Base-by-base conservation (phyloP, 2,329 filamentous ascomycete genomes). In the Aureobasidium namibiae region DNA sequence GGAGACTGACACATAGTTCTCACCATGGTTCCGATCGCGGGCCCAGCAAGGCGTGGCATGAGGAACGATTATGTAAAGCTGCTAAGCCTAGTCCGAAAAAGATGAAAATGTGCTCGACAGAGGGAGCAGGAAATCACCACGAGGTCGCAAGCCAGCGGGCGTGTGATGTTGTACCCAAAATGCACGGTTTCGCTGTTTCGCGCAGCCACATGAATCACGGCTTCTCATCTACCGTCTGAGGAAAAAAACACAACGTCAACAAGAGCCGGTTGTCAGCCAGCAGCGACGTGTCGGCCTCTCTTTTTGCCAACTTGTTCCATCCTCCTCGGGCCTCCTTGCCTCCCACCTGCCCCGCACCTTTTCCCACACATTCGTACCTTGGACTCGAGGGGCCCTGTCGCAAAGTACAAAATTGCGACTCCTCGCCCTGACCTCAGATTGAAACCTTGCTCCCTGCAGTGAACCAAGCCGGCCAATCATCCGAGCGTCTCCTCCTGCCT, bases 41-140 rank as follows among this genome's bases (percentile, higher is more conserved):
- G 29, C 16, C 29, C 24, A n/a, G 26, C 52, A 56, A 24, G 18
- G 21, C 10, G 14, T 42, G 26, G 11, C 34, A 33, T 54, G 24
- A 54, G 38, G 36, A 36, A 56, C 52, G 39, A 56, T 56, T 56
- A 56, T 56, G 52, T 56, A 56, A 54, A 41, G 24, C 4, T 42
- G 48, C 36, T 33, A 45, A 56, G 52, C 39, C 52, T 56, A 56
- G 52, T 45, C 52, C 52, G 39, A 45, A 56, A 56, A 26, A 14
- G 52, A 36, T 36, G 52, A 56, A 56, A 56, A 56, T 56, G 39
- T 56, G 52, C 52, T 56, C 52, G 52, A 56, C 39, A 56, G 39
- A 56, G 24, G 52, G 39, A 45, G 52, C 52, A 44, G 52, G 29
- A 44, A 56, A 41, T 45, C 52, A 56, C 18, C 52, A 56, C 50